Percentiles rank a stretch among this genome's conserved stretches.
Conservation (phyloP, 805 yeast species). For the Kodamaea leandrae region DNA sequence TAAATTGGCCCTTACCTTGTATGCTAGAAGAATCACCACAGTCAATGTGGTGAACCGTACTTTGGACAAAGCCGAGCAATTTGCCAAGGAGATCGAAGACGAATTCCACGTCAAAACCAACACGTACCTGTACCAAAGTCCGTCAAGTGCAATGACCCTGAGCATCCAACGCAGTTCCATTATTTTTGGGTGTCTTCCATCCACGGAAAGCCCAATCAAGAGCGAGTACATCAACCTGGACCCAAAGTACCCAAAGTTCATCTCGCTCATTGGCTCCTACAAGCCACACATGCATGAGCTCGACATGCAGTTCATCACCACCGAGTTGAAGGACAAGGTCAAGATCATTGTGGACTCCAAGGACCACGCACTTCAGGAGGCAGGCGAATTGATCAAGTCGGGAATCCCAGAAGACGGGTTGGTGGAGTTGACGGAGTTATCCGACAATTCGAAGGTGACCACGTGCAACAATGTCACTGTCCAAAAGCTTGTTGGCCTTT, state of each 20-base stretch:
- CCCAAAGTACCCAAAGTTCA: constrained; percentile 31
- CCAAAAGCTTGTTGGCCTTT: constrained; percentile 58
- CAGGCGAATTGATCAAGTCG: constrained; percentile 61
- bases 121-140: constrained; percentile 16
- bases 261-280: constrained; percentile 64
- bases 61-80: constrained; percentile 35
- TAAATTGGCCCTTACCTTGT: constrained; percentile 40
- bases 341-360: constrained; percentile 59
- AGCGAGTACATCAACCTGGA: constrained; percentile 29
- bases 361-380: constrained; percentile 54
- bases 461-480: constrained; percentile 34
- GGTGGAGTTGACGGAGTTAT: constrained; percentile 45
- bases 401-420: constrained; percentile 37
- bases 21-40: constrained; percentile 31
- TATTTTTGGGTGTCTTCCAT: constrained; percentile 61
- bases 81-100: constrained; percentile 22
- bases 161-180: constrained; percentile 42
- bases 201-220: constrained; percentile 47
- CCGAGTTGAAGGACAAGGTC: constrained; percentile 30
- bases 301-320: constrained; percentile 41
- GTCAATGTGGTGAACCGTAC: constrained; percentile 50
- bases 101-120: constrained; percentile 28
- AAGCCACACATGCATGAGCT: constrained; percentile 67
- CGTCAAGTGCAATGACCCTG: constrained; percentile 14
- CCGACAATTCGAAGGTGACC: background rate